Conservation (phyloP, 2,329 filamentous ascomycete genomes). For the Albifimbria verrucaria region DNA sequence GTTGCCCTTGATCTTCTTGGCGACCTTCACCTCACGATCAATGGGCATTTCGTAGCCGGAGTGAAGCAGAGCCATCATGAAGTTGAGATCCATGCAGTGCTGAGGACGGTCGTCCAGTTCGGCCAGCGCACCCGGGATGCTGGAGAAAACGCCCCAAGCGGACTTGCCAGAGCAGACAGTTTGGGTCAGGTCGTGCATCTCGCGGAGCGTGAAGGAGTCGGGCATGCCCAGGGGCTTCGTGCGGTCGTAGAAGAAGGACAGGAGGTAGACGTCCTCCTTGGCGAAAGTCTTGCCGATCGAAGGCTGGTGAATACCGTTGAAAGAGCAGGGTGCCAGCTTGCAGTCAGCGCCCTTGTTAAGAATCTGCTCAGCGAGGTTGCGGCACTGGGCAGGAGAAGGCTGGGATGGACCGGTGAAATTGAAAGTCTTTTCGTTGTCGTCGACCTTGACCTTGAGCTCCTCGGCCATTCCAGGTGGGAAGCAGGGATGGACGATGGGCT, state of each 20-base stretch:
- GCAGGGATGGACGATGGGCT: constrained; percentile 79
- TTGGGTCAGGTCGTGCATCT: constrained; percentile 80
- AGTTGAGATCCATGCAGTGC: constrained; percentile 92
- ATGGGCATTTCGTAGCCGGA: constrained; percentile 98
- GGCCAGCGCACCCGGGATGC: constrained; percentile 71
- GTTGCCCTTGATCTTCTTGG: constrained; percentile 97
- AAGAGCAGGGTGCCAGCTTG: constrained; percentile 86
- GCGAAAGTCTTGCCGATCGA: constrained; percentile 88
- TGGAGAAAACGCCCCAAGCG: constrained; percentile 77
- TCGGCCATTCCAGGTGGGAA: constrained; percentile 77
- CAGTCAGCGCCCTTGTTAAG: constrained; percentile 84
- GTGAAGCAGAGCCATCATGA: constrained; percentile 89
- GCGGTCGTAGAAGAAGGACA: constrained; percentile 98
- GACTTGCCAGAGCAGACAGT: constrained; percentile 78
- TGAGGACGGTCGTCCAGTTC: constrained; percentile 83
- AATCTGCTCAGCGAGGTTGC: constrained; percentile 84
- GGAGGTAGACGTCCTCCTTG: constrained; percentile 88
- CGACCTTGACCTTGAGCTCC: constrained; percentile 69
- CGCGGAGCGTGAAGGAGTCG: constrained; percentile 89
- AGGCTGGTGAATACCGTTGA: constrained; percentile 96
- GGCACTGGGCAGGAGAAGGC: constrained; percentile 80
- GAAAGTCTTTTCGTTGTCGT: constrained; percentile 61
- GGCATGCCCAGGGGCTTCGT: constrained; percentile 94
- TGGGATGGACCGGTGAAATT: constrained; percentile 84
- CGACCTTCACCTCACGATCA: constrained; percentile 92